Base-by-base conservation (phyloP, 2,329 filamentous ascomycete genomes). In the Leptographium procerum region DNA sequence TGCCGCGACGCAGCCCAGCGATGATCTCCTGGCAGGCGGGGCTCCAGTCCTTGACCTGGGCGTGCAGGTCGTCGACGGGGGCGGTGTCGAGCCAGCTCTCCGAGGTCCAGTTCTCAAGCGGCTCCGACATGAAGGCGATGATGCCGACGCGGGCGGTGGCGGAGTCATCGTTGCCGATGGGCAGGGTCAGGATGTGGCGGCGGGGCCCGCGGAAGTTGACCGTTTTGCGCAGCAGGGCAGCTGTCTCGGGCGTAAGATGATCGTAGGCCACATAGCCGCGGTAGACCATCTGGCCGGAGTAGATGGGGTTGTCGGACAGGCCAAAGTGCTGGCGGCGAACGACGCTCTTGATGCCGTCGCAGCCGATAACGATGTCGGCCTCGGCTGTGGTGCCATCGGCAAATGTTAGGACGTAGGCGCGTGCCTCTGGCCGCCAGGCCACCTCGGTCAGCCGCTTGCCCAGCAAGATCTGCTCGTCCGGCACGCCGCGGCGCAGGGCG, bases 261-360 rank as follows among this genome's bases (percentile, higher is more conserved):
- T 57, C 57, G 57, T 62, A 62, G 51, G 45, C 52, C n/a, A 62
- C 60, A 28, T 62, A 62, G 80, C 81, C 22, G 26, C 85, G 75
- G 68, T 84, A 87, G 34, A 80, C 83, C 68, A 81, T 81, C 61
- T 84, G 82, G 28, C 78, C 73, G 0, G 76, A 78, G 66, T 82
- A 87, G 3, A 71, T 66, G 0, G 76, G 73, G 59, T 75, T 68
- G 26, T 71, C 68, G 2, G 72, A 65, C 0, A 78, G 79, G 2
- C 73, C 66, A 0, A 78, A 79, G 3, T 85, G 69, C 10, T 76
- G 66, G 13, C 52, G 52, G 13, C 52, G 52, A 2, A 80, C 74
- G 2, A 73, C 70, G 1, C 80, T 83, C 65, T 82, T 82, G 65
- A 87, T 84, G 1, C 84, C 84, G 68, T 87, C 84, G 65, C 81